These are phyloP conservation scores for Mucor piriformis DNA, from an alignment of 371 early-diverging fungal species.

Conservation along the genomic window DNA sequence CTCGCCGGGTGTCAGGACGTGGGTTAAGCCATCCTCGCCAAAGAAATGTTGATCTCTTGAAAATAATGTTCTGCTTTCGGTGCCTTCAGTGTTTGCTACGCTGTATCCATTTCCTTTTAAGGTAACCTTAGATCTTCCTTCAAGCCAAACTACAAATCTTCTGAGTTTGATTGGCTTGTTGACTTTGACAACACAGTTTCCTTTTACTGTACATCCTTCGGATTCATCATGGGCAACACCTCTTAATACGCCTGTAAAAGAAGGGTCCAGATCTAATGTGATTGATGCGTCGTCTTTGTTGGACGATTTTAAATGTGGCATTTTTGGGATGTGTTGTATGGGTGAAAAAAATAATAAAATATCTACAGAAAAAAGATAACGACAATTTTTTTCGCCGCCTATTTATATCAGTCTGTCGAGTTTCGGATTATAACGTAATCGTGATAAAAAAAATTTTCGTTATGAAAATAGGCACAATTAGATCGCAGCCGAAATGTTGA, in stretches of 20 bases:
- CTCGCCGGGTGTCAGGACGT: conserved; percentile 37
- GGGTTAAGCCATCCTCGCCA: conserved; percentile 38
- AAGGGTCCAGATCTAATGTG: conserved; percentile 37
- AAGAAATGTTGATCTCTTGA: conserved; percentile 36
- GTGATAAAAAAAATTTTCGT: conserved; percentile 51
- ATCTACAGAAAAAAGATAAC: not conserved
- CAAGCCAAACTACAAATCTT: conserved; percentile 44
- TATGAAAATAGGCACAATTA: conserved; percentile 53
- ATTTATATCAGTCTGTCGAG: not conserved
- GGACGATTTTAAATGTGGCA: conserved; percentile 27
- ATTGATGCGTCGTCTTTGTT: conserved; percentile 47
- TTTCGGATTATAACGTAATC: conserved; percentile 14
- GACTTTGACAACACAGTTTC: conserved; percentile 38
- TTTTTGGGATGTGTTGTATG: not conserved
- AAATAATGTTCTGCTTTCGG: conserved; percentile 39
- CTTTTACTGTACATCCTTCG: conserved; percentile 49
- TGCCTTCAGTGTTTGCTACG: conserved; percentile 35
- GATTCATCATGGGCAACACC: conserved; percentile 50
- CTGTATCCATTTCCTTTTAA: conserved; percentile 29
- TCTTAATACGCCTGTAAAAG: conserved; percentile 48
- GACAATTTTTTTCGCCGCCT: not conserved
- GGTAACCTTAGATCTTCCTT: conserved; percentile 48
- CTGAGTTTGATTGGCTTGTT: conserved; percentile 45
- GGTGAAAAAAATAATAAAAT: not conserved
- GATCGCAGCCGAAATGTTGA: not conserved